Evolutionary conservation across 2,329 filamentous ascomycete genomes (phyloP).

Genomic region (Rhynchosporium agropyri): DNA sequence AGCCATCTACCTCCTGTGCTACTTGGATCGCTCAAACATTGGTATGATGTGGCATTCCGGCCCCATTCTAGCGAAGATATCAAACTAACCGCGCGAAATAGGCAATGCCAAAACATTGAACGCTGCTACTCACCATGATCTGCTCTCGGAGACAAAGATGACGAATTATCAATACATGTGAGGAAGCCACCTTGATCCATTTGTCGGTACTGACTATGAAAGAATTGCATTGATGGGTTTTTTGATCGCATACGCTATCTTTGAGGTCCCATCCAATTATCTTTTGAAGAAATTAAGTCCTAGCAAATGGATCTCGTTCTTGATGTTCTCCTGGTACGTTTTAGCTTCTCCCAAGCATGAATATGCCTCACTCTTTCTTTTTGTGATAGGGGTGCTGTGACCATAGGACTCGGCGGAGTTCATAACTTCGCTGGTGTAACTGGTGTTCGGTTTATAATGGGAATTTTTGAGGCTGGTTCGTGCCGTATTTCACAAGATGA

Average conservation of each 20-base stretch:
- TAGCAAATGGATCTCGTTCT: conserved; percentile 52
- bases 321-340: conserved; percentile 49
- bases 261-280: conserved; percentile 54
- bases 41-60: conserved; percentile 44
- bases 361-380: background rate
- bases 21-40: conserved; percentile 70
- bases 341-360: background rate
- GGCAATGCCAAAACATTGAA: conserved; percentile 68
- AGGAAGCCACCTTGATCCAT: conserved; percentile 16
- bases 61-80: background rate
- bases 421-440: conserved; percentile 48
- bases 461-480: conserved; percentile 51
- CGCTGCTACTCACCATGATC: conserved; percentile 59
- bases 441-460: conserved; percentile 51
- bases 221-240: conserved; percentile 51
- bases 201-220: conserved; percentile 19
- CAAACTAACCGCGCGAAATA: conserved; percentile 15
- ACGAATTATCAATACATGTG: conserved; percentile 61
- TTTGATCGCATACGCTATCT: conserved; percentile 51
- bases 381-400: conserved; percentile 47
- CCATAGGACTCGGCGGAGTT: conserved; percentile 51
- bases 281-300: conserved; percentile 51
- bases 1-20: conserved; percentile 67
- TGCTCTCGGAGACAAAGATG: conserved; percentile 64
- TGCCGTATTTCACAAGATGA: conserved; percentile 28